Base-by-base conservation (phyloP, 2,329 filamentous ascomycete species). In the Xylaria sp. region DNA sequence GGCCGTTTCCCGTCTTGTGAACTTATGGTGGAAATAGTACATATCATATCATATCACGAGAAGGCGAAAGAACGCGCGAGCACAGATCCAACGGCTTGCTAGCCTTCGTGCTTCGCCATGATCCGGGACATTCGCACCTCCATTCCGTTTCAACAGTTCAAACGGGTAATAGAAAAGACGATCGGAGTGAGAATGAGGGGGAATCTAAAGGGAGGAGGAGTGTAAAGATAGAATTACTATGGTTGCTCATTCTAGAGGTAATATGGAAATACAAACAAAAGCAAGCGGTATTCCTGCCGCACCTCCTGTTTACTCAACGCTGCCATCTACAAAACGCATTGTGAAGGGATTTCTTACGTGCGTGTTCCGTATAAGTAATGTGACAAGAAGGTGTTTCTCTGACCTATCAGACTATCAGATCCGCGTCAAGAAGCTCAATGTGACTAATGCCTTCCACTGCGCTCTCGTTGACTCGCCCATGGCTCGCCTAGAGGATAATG, bases 361-460 rank as follows among this genome's bases (percentile, higher is more conserved):
- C 47, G 51, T 61, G 11, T 54, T n/a, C 19, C 24, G 19, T 51
- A 4, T 61, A 61, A 53, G 30, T 19, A 19, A 24, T 17, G 47
- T 58, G 39, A 58, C 27, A 17, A 19, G 3, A 21, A 32, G 48
- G 24, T 11, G 14, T 51, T 24, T 24, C 48, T 30, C 11, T 21
- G 27, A 12, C 17, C 7, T 42, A 42, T 42, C 39, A 42, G 39
- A 17, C 39, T 42, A 17, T 17, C 58, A 32, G 4, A 68, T 79
- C 42, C 79, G 74, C 57, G 63, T 14, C 27, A 85, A 83, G 71
- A 71, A 72, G 3, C 79, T 86, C 0, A 77, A 81, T 12, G 81
- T 84, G 1, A 82, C 83, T 0, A 79, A 86, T 64, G 84, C 81
- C 0, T 86, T 85, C 71, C 85, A 86, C 69, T 85, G 80, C 0